Percentiles rank a stretch among this genome's conserved stretches.
Conservation (phyloP, 192 early-diverging fungal species). For the Coemansia guatemalensis region DNA sequence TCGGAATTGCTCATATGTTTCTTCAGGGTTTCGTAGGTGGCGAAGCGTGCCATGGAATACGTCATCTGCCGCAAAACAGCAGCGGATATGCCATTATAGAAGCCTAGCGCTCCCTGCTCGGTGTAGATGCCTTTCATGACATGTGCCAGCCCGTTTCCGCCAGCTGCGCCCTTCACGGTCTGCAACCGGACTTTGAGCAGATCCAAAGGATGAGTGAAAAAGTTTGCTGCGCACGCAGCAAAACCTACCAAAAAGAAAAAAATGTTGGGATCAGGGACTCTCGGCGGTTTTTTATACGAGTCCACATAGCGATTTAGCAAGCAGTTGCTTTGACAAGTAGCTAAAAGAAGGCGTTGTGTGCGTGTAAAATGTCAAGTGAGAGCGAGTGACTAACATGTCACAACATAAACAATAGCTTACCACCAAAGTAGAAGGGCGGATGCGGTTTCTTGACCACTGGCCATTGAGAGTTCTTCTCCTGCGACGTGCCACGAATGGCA, state of each 20-base stretch:
- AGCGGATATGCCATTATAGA: conserved; percentile 66
- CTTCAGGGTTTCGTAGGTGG: conserved; percentile 72
- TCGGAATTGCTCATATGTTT: conserved; percentile 53
- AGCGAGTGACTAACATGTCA: not conserved
- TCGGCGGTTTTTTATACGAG: too few species aligned
- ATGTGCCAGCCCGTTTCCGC: conserved; percentile 53
- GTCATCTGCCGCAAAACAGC: conserved; percentile 75
- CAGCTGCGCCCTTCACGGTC: conserved; percentile 64
- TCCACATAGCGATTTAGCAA: not conserved
- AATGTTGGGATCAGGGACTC: not conserved
- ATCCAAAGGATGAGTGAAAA: conserved; percentile 81
- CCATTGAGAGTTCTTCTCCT: conserved; percentile 14
- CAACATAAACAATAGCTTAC: conserved; percentile 9
- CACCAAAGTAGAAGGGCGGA: conserved; percentile 48
- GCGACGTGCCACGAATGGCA: not conserved
- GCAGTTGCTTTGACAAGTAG: not conserved
- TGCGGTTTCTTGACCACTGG: conserved; percentile 45
- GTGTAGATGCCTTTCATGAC: conserved; percentile 66
- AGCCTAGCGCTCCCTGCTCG: conserved; percentile 71
- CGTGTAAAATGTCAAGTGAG: too few species aligned
- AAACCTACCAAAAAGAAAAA: conserved; percentile 27
- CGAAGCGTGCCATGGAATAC: conserved; percentile 79
- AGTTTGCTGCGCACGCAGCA: conserved; percentile 51
- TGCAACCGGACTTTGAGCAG: conserved; percentile 91
- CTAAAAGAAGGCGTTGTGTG: not conserved